Percentiles rank a stretch among this genome's conserved stretches.
Conservation (phyloP, 2,329 filamentous ascomycete genomes). For the Hymenoscyphus occultus region DNA sequence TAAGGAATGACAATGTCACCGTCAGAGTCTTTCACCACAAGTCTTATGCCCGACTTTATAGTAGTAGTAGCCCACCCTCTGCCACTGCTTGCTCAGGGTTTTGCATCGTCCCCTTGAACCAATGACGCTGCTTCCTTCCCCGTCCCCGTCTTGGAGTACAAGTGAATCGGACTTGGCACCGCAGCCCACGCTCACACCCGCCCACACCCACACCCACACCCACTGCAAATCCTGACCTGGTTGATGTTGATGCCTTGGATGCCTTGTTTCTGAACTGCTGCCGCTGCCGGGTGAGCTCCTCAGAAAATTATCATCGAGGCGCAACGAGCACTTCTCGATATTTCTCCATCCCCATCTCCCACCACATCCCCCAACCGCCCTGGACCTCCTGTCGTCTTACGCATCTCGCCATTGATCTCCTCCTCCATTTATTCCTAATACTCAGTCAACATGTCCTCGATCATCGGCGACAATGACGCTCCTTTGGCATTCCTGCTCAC, state of each 20-base stretch:
- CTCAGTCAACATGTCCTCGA: conserved; percentile 30
- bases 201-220: too few relatives aligned
- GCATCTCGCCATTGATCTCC: conserved; percentile 8
- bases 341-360: conserved; percentile 13
- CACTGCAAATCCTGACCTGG: not conserved
- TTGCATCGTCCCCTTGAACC: not conserved
- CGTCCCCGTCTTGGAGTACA: not conserved
- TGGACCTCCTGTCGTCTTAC: not conserved
- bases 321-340: conserved; percentile 10
- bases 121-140: conserved; percentile 1
- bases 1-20: not conserved
- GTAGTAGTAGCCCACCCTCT: too few relatives aligned
- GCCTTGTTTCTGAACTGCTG: conserved; percentile 4
- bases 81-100: not conserved
- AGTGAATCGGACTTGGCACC: conserved; percentile 4
- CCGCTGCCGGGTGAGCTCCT: conserved; percentile 9
- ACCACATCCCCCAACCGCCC: not conserved
- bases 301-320: not conserved
- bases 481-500: conserved; percentile 65
- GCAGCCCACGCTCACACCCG: not conserved
- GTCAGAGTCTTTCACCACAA: too few relatives aligned
- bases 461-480: conserved; percentile 41
- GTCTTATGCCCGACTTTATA: too few relatives aligned
- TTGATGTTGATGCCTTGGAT: not conserved
- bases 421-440: conserved; percentile 9